phyloP scores from a whole-genome alignment of 192 early-diverging fungal species.

The Mortierella antarctica region DNA sequence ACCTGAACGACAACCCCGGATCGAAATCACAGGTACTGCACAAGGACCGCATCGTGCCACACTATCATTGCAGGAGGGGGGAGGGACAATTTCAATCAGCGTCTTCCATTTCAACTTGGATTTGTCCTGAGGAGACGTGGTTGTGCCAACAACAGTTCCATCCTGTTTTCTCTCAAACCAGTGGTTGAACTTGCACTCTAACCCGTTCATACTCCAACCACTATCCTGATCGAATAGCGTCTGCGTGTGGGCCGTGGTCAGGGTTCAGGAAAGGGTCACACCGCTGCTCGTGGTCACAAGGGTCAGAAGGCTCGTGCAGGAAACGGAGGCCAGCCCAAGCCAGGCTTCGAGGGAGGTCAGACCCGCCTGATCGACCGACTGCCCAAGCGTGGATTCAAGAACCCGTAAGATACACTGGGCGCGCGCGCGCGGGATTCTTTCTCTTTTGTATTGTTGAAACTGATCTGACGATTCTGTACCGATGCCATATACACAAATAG shows the following conservation, averaged over 20 bases:
- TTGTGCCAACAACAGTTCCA: not conserved
- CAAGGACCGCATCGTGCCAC: not conserved
- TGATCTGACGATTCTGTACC: slow-evolving; percentile 4
- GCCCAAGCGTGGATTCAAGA: slow-evolving; percentile 89
- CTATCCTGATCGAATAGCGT: slow-evolving; percentile 40
- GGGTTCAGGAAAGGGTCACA: slow-evolving; percentile 91
- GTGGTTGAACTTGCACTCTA: not conserved
- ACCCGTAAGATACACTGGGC: slow-evolving; percentile 53
- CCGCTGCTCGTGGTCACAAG: slow-evolving; percentile 91
- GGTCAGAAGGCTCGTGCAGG: slow-evolving; percentile 87
- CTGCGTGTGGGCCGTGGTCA: slow-evolving; percentile 83
- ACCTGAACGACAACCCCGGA: slow-evolving; percentile 52
- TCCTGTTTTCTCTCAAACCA: too few relatives aligned
- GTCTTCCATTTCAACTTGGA: not conserved
- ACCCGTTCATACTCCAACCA: not conserved
- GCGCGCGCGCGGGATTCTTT: not conserved
- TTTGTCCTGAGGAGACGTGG: not conserved
- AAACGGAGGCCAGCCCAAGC: slow-evolving; percentile 76
- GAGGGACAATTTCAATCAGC: not conserved
- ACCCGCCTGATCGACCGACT: slow-evolving; percentile 83
- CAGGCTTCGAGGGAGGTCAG: slow-evolving; percentile 95
- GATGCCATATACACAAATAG: slow-evolving; percentile 51
- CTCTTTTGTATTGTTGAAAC: not conserved
- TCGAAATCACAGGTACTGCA: slow-evolving; percentile 51
- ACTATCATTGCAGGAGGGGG: too few relatives aligned